A percentile compares a stretch with the other conserved stretches of the same genome.
phyloP scores from a whole-genome alignment of 2,329 filamentous ascomycete genomes.

The Clarireedia homoeocarpa region DNA sequence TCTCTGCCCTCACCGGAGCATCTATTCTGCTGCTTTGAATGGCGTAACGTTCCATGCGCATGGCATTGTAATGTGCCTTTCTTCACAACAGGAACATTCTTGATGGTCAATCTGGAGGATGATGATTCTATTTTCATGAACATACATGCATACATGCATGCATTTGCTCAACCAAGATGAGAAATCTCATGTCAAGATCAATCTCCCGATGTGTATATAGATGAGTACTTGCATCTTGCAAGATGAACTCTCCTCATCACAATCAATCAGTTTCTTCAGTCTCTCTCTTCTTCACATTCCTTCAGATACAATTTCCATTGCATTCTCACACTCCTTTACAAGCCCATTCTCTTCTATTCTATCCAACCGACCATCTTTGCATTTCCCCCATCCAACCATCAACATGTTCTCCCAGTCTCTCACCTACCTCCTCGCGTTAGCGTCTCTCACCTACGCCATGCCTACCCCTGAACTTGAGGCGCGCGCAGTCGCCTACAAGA shows the following conservation, averaged over 20 bases:
- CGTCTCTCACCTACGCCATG: not conserved
- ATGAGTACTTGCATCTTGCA: not conserved
- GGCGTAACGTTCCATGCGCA: no score
- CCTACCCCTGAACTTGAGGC: not conserved
- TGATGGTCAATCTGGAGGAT: not conserved
- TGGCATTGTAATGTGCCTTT: no score
- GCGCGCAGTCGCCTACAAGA: not conserved
- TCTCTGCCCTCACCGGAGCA: no score
- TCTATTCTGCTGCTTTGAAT: no score
- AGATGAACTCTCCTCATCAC: not conserved
- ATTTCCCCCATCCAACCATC: not conserved
- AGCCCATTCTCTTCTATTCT: not conserved
- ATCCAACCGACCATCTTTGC: not conserved
- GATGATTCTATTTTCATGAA: conserved; percentile 1
- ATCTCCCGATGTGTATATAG: not conserved
- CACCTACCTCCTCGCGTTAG: not conserved
- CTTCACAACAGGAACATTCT: no score
- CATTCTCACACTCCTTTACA: not conserved
- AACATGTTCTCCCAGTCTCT: conserved; percentile 1
- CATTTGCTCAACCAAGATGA: not conserved
- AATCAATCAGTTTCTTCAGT: not conserved
- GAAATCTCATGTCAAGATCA: not conserved
- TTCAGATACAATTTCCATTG: not conserved
- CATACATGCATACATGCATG: not conserved
- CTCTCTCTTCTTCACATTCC: not conserved